Conservation (phyloP, 2,329 filamentous ascomycete species). For the Aspergillus texensis region DNA sequence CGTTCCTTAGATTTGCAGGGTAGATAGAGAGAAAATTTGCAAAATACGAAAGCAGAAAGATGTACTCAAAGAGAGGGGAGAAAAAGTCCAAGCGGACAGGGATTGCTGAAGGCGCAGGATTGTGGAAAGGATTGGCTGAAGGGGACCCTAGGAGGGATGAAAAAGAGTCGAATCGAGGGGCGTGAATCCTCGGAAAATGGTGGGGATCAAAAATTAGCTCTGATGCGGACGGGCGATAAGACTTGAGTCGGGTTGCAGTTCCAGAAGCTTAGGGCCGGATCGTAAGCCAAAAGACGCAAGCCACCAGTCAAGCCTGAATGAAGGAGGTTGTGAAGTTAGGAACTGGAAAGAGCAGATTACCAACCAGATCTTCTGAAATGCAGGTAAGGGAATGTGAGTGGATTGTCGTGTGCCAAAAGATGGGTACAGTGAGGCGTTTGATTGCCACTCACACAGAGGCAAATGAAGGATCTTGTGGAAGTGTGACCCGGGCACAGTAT, state of each 20-base stretch:
- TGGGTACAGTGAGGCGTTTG: background rate
- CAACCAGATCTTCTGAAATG: background rate
- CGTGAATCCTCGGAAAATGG: conserved; percentile 11
- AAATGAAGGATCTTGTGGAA: conserved; percentile 2
- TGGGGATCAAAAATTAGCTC: conserved; percentile 9
- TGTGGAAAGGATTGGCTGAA: conserved; percentile 5
- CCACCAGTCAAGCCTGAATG: background rate
- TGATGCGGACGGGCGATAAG: conserved; percentile 11
- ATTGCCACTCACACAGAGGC: background rate
- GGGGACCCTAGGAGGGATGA: conserved; percentile 5
- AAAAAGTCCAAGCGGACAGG: background rate
- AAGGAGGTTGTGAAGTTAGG: background rate
- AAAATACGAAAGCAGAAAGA: background rate
- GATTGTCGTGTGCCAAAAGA: background rate
- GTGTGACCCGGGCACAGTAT: background rate
- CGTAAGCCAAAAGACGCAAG: background rate
- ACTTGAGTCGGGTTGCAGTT: conserved; percentile 8
- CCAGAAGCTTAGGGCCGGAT: conserved; percentile 7
- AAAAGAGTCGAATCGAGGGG: conserved; percentile 12
- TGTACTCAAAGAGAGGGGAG: background rate
- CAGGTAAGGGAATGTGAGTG: background rate
- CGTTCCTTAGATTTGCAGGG: background rate
- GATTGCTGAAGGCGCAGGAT: background rate
- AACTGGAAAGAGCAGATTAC: conserved; percentile 1
- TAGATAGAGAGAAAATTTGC: conserved; percentile 1